Conservation (phyloP, 140 eudicot species). For the Bidens hawaiensis region DNA sequence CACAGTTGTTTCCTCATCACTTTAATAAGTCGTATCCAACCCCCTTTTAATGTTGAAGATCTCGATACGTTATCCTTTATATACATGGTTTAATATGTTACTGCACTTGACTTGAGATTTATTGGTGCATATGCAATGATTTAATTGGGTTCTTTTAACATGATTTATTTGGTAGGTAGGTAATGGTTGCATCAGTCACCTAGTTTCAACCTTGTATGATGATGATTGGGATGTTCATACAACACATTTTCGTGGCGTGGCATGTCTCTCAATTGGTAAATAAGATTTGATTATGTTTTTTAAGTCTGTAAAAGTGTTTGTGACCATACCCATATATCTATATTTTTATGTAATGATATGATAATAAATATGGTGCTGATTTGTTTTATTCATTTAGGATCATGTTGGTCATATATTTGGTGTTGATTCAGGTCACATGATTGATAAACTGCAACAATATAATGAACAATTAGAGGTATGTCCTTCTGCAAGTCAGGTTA, state of each 20-base stretch:
- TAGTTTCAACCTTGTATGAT: conserved; percentile 61
- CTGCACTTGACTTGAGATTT: neutral
- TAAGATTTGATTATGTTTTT: conserved; percentile 26
- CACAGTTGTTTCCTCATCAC: too few relatives aligned
- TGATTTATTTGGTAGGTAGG: conserved; percentile 40
- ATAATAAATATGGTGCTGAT: neutral
- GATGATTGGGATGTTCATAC: conserved; percentile 93
- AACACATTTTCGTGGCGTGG: conserved; percentile 99
- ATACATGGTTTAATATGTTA: neutral
- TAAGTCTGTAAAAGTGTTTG: neutral
- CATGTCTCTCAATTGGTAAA: conserved; percentile 33
- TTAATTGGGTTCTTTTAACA: too few relatives aligned
- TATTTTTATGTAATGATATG: neutral
- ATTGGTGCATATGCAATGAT: too few relatives aligned
- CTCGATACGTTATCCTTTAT: conserved; percentile 60
- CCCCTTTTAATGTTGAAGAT: conserved; percentile 96
- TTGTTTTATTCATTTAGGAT: conserved; percentile 47
- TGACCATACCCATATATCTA: neutral
- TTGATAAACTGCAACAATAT: too few relatives aligned
- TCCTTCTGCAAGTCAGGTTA: too few relatives aligned
- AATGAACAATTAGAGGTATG: too few relatives aligned
- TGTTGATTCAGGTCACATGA: too few relatives aligned
- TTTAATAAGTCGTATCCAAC: conserved; percentile 76
- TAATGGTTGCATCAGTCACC: too few relatives aligned
- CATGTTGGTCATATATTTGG: too few relatives aligned